phyloP scores from a whole-genome alignment of 2,329 filamentous ascomycete species.

The Exophiala dermatitidis region DNA sequence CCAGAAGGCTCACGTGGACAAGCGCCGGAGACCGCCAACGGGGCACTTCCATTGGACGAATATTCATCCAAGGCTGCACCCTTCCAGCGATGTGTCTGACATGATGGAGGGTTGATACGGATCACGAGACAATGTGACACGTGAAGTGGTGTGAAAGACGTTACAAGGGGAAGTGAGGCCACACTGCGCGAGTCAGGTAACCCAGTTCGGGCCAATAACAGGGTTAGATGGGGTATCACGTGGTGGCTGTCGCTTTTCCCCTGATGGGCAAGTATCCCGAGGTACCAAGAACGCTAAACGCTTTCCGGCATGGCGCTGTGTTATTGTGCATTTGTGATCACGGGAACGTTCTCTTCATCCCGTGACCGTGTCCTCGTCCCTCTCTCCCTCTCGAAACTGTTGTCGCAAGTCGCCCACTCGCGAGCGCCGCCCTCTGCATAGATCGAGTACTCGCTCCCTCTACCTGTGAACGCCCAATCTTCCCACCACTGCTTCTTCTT shows the following conservation, averaged over 20 bases:
- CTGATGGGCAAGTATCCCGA: slow-evolving; percentile 1
- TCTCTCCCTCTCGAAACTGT: slow-evolving; percentile 19
- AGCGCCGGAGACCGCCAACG: not conserved
- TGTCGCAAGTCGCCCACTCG: not conserved
- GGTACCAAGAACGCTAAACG: not conserved
- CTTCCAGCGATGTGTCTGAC: not conserved
- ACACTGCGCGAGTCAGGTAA: not conserved
- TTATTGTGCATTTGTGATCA: slow-evolving; percentile 1
- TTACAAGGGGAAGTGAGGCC: not conserved
- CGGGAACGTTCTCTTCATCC: slow-evolving; percentile 28
- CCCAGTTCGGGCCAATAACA: not conserved
- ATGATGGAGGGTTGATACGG: not conserved
- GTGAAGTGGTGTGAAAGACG: not conserved
- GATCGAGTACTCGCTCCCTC: slow-evolving; percentile 1
- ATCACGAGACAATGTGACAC: not conserved
- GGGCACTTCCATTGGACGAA: not conserved
- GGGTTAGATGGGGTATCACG: not conserved
- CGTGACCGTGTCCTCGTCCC: slow-evolving; percentile 36
- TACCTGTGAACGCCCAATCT: slow-evolving; percentile 8
- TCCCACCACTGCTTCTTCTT: not conserved
- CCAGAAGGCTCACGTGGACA: not conserved
- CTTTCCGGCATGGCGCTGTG: not conserved
- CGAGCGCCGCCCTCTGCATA: not conserved
- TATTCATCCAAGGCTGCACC: not conserved
- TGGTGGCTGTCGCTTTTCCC: not conserved